These are phyloP conservation scores for Fusarium subtropicale DNA, from an alignment of 2,329 filamentous ascomycete species.

Conservation along the genomic window DNA sequence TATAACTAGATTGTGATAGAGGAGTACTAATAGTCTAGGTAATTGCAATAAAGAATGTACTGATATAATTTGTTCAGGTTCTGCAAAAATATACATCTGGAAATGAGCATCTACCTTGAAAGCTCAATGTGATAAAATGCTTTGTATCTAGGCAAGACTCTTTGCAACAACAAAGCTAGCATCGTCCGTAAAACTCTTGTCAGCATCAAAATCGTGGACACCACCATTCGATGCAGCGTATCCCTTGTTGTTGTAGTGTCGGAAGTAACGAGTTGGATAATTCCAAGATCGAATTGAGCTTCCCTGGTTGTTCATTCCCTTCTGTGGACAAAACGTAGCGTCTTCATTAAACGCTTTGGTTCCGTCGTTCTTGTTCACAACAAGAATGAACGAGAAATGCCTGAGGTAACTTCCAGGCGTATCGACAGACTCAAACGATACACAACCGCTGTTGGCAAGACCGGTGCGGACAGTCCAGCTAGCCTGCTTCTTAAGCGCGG, in stretches of 20 bases:
- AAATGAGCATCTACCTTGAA: neutral
- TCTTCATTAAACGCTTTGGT: constrained; percentile 26
- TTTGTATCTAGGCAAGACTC: neutral
- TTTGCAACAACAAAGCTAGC: constrained; percentile 7
- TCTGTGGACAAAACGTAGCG: constrained; percentile 27
- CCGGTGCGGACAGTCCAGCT: constrained; percentile 26
- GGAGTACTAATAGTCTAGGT: rapidly evolving
- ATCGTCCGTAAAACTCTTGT: constrained; percentile 8
- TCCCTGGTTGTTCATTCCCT: constrained; percentile 12
- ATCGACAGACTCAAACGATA: constrained; percentile 27
- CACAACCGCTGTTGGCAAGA: constrained; percentile 25
- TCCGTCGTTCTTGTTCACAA: neutral
- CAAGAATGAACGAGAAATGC: constrained; percentile 4
- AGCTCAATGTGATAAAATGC: rapidly evolving
- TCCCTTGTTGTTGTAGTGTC: constrained; percentile 12
- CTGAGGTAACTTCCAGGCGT: constrained; percentile 21
- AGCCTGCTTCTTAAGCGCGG: constrained; percentile 17
- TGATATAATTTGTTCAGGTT: too few relatives aligned
- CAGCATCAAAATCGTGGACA: constrained; percentile 21
- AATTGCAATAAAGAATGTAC: too few relatives aligned
- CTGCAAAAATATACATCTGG: neutral
- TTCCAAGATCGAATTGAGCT: constrained; percentile 24
- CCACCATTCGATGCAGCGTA: constrained; percentile 19
- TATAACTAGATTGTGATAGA: neutral
- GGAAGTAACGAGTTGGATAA: constrained; percentile 25